phyloP scores from a whole-genome alignment of 148 eudicot species.

The Chenopodium formosanum region DNA sequence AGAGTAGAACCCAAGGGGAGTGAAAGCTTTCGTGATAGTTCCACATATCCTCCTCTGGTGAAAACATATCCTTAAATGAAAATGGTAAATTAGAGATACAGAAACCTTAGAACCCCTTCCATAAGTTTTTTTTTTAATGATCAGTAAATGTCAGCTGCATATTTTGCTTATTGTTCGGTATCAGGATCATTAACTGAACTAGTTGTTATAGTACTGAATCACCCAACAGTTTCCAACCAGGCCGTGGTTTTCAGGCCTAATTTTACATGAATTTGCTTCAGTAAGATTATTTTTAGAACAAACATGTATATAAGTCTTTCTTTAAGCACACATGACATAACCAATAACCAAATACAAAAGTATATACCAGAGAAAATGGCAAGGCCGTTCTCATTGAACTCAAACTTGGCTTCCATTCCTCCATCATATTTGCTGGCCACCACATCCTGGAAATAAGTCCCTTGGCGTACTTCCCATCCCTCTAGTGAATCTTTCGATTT shows the following conservation, averaged over 20 bases:
- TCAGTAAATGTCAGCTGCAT: not conserved
- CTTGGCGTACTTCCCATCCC: slow-evolving; percentile 85
- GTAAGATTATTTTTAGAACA: not conserved
- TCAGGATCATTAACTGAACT: not conserved
- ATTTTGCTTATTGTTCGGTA: not conserved
- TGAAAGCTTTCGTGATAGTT: slow-evolving; percentile 71
- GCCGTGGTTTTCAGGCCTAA: not conserved
- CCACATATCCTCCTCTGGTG: slow-evolving; percentile 91
- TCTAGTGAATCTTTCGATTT: slow-evolving; percentile 64
- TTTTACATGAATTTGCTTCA: not conserved
- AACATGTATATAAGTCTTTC: not conserved
- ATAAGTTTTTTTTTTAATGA: not conserved
- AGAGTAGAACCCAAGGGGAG: slow-evolving; percentile 89
- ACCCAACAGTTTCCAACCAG: not conserved
- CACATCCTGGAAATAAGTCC: slow-evolving; percentile 86
- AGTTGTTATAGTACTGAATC: not conserved
- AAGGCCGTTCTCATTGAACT: slow-evolving; percentile 59
- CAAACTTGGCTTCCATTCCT: slow-evolving; percentile 86
- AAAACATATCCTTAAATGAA: slow-evolving; percentile 72
- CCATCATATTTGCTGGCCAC: slow-evolving; percentile 82
- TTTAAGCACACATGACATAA: not conserved
- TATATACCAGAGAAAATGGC: slow-evolving; percentile 88
- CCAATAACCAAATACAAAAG: not conserved
- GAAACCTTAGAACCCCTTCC: not conserved
- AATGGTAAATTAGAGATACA: not conserved